These are phyloP conservation scores for Globisporangium solare DNA, from an alignment of 352 stramenopile species.

Conservation along the genomic window DNA sequence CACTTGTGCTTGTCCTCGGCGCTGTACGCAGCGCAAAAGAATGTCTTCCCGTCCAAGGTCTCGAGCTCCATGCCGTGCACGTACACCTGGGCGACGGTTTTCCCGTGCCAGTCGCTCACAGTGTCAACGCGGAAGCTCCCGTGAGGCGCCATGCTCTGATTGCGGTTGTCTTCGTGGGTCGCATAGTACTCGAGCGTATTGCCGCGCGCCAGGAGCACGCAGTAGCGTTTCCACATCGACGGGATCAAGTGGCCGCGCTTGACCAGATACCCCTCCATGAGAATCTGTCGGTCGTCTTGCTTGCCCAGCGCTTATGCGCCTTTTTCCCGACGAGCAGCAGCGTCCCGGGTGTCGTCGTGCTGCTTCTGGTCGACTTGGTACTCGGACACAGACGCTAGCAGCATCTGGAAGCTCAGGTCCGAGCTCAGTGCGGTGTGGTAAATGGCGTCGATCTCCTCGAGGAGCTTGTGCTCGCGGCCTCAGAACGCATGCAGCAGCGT, in stretches of 20 bases:
- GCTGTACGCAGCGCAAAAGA: slow-evolving; percentile 60
- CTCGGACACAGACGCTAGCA: slow-evolving; percentile 22
- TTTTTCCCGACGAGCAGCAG: too few relatives aligned
- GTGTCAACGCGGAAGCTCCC: slow-evolving; percentile 42
- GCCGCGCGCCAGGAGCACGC: slow-evolving; percentile 32
- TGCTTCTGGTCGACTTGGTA: slow-evolving; percentile 13
- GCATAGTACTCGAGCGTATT: slow-evolving; percentile 59
- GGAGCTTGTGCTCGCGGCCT: slow-evolving; percentile 41
- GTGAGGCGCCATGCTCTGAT: slow-evolving; percentile 20
- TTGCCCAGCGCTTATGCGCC: background rate
- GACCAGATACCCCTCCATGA: slow-evolving; percentile 76
- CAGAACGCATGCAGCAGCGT: slow-evolving; percentile 48
- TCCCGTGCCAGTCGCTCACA: slow-evolving; percentile 68
- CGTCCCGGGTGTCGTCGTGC: background rate
- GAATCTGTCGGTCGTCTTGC: slow-evolving; percentile 10
- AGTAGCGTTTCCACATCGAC: slow-evolving; percentile 77
- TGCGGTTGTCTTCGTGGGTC: slow-evolving; percentile 65
- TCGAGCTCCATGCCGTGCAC: slow-evolving; percentile 66
- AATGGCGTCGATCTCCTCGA: slow-evolving; percentile 62
- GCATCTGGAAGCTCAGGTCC: slow-evolving; percentile 24
- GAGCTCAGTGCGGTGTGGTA: slow-evolving; percentile 44
- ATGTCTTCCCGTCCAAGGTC: slow-evolving; percentile 56
- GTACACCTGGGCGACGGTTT: slow-evolving; percentile 48
- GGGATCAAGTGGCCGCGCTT: slow-evolving; percentile 69
- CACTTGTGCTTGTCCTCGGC: slow-evolving; percentile 55